A percentile compares a stretch with the other conserved stretches of the same genome.
phyloP scores from a whole-genome alignment of 202 grass and related monocot species.

The Eragrostis tef region DNA sequence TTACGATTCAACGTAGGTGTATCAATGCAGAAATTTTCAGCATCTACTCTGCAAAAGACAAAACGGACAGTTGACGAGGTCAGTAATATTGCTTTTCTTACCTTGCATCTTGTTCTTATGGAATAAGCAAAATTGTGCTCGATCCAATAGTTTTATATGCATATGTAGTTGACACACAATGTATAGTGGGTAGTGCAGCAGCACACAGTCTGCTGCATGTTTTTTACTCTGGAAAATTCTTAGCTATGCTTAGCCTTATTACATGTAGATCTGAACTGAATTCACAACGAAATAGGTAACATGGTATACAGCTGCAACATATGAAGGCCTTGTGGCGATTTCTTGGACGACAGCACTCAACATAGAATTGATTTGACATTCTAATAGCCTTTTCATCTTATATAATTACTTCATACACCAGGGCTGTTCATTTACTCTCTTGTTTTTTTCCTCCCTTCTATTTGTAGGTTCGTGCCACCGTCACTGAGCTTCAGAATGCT shows the following conservation, averaged over 20 bases:
- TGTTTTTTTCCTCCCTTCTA: neutral
- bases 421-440: neutral
- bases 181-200: neutral
- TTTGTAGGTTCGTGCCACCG: conserved; percentile 80
- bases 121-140: neutral
- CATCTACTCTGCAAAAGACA: conserved; percentile 88
- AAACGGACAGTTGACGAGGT: conserved; percentile 94
- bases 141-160: conserved; percentile 1
- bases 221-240: neutral
- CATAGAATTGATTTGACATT: conserved; percentile 2
- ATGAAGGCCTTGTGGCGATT: too few species aligned
- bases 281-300: conserved; percentile 13
- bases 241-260: neutral
- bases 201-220: neutral
- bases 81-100: conserved; percentile 23
- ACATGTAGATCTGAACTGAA: neutral
- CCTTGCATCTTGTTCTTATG: conserved; percentile 31
- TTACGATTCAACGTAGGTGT: conserved; percentile 88
- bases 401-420: conserved; percentile 14
- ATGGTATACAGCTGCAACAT: neutral
- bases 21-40: conserved; percentile 98
- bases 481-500: conserved; percentile 88
- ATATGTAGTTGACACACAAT: neutral
- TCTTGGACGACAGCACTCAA: too few species aligned
- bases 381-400: neutral